Evolutionary conservation across 106 monocot genomes (phyloP), one percentile per base, ranked within the genome.

Genomic region (Allium fistulosum): DNA sequence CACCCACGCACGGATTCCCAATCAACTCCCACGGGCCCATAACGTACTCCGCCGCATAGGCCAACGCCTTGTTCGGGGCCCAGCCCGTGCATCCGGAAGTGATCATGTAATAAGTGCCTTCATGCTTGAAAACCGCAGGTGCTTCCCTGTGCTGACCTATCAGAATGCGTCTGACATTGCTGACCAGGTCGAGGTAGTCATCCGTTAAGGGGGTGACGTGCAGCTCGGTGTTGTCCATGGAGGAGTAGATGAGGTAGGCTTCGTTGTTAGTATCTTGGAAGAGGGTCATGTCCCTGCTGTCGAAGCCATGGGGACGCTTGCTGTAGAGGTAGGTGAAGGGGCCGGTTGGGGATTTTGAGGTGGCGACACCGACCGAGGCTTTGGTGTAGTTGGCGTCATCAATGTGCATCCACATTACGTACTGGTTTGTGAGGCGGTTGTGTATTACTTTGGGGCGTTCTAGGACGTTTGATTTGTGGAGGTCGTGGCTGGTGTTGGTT

Each of bases 321-420:
- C 92, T 92, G 71, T 86, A 71, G 57, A 96, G 80, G 71, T 92
- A 97, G 15, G 67, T 61, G 53, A 97, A 97, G n/a, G 97, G 97
- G 0, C 97, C 97, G 0, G 78, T 75, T 4, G 97, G 84, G 61
- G 80, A 75, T 26, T 77, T 37, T 47, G 88, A 84, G 9, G 89
- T 61, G 2, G 97, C 95, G 16, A 96, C 88, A 7, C 95, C 95
- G n/a, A 88, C 88, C 7, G 91, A 79, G 48, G 94, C 94, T 65
- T 91, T 95, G 10, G 91, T 95, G 77, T 95, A 95, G 73, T 95
- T 91, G 17, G 58, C 79, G 61, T 91, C 85, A 51, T 95, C 95
- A 1, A 95, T 74, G 70, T 95, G 95, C 95, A 95, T 91, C 95
- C 95, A 95, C 95, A 95, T 95, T 14, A 93, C 72, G 12, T 86